Base-by-base conservation (phyloP, 2,329 filamentous ascomycete species). In the Monilinia laxa region DNA sequence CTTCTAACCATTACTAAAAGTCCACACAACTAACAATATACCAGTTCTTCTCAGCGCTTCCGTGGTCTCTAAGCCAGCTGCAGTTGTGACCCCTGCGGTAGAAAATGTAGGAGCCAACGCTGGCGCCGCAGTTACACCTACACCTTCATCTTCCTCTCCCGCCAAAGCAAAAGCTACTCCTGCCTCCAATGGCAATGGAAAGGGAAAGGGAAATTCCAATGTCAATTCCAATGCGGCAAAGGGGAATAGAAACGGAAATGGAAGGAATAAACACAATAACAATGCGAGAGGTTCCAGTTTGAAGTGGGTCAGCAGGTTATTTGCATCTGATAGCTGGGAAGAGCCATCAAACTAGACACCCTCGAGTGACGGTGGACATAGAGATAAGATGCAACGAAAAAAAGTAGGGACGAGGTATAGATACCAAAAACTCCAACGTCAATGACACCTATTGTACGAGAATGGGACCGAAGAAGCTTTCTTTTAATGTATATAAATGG, bases 31-130 rank as follows among this genome's bases (percentile, higher is more conserved):
- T 16, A 52, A n/a, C 18, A 38, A 16, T 2, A 16, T 40, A 45
- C 52, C 18, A 64, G 64, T 57, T 25, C 14, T 67, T 12, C 66
- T 67, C 38, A 56, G 45, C 20, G 38, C 54, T 3, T 58, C 66
- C 12, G 28, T 67, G 18, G 59, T 47, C 40, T 67, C 62, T 38
- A 54, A 65, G 47, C 25, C 66, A 14, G 23, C 62, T 4, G 53
- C 66, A 3, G 38, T 59, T 1, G 40, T 65, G 45, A 65, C 66
- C 25, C 62, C 56, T 18, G 16, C 62, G 12, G 47, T 67, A 38
- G 49, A 38, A 14, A 67, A 59, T 18, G 47, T 60, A 23, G 54
- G 54, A 16, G 31, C 16, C 14, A 47, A 45, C 20, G 52, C 35
- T 14, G 55, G 35, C 20, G 35, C 47, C 3, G 57, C 45, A 25